These are phyloP conservation scores for Dispira simplex DNA, from an alignment of 192 early-diverging fungal species.

Conservation along the genomic window DNA sequence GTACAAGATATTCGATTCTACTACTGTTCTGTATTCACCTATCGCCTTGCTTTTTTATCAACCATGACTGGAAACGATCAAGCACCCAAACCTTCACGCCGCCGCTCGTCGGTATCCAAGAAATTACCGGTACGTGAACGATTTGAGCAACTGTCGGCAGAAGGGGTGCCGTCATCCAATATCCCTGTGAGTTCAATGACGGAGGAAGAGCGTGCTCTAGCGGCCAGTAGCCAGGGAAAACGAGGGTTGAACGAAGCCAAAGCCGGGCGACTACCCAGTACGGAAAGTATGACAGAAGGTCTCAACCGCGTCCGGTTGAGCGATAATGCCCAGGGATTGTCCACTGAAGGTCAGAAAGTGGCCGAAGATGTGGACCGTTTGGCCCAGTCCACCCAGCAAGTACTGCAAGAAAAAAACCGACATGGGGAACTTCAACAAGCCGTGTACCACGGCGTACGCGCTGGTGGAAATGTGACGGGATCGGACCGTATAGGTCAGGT, in stretches of 20 bases:
- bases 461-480: not conserved
- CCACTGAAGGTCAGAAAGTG: slow-evolving; percentile 28
- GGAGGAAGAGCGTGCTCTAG: not conserved
- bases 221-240: not conserved
- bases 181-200: not conserved
- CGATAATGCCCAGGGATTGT: slow-evolving; percentile 18
- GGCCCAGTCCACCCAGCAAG: slow-evolving; percentile 17
- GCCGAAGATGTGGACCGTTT: slow-evolving; percentile 22
- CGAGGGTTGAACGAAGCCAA: not conserved
- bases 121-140: not conserved
- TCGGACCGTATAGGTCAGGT: not conserved
- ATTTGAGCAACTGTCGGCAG: not conserved
- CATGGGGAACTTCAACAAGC: slow-evolving; percentile 30
- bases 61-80: too few relatives aligned
- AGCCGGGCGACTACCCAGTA: not conserved
- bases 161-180: not conserved
- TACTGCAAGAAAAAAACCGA: slow-evolving; percentile 26
- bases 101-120: too few relatives aligned
- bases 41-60: too few relatives aligned
- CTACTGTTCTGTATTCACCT: too few relatives aligned
- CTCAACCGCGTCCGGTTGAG: slow-evolving; percentile 12
- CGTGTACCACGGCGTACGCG: slow-evolving; percentile 16
- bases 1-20: too few relatives aligned
- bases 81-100: too few relatives aligned
- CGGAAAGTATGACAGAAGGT: not conserved